These are phyloP conservation scores for Leptodontidium sp. DNA, from an alignment of 2,329 filamentous ascomycete genomes.

Conservation along the genomic window DNA sequence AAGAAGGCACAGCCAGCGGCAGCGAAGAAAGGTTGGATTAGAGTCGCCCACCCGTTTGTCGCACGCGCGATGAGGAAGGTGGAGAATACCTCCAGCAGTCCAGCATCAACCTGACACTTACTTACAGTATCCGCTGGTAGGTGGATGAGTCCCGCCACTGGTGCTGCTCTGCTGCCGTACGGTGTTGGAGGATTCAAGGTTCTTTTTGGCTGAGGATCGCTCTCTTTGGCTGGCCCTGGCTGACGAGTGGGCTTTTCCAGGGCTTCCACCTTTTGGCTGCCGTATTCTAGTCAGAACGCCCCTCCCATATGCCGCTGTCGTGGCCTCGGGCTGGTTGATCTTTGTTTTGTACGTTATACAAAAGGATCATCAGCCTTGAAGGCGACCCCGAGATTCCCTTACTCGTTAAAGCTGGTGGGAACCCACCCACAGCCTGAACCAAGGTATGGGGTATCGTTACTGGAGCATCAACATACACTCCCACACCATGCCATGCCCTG, in stretches of 20 bases:
- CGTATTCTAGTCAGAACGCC: neutral
- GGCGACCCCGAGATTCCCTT: neutral
- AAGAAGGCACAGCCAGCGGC: no score
- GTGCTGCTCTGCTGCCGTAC: no score
- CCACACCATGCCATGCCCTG: no score
- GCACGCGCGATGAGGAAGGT: neutral
- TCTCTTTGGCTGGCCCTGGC: neutral
- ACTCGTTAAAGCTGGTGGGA: neutral
- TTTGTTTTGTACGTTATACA: neutral
- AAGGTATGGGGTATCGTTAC: no score
- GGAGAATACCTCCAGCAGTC: neutral
- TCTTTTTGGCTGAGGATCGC: no score
- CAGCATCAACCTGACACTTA: no score
- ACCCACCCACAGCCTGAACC: no score
- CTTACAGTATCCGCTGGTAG: no score
- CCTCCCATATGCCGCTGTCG: slow-evolving; percentile 4
- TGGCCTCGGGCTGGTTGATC: neutral
- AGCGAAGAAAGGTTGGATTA: neutral
- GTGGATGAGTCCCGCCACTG: no score
- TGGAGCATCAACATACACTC: no score
- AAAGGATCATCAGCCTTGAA: neutral
- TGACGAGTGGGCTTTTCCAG: neutral
- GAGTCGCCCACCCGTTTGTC: neutral
- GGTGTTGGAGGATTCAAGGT: no score
- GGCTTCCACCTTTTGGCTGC: neutral